Evolutionary conservation across 441 rosid genomes (phyloP).

Genomic region (Arabidopsis lyrata): DNA sequence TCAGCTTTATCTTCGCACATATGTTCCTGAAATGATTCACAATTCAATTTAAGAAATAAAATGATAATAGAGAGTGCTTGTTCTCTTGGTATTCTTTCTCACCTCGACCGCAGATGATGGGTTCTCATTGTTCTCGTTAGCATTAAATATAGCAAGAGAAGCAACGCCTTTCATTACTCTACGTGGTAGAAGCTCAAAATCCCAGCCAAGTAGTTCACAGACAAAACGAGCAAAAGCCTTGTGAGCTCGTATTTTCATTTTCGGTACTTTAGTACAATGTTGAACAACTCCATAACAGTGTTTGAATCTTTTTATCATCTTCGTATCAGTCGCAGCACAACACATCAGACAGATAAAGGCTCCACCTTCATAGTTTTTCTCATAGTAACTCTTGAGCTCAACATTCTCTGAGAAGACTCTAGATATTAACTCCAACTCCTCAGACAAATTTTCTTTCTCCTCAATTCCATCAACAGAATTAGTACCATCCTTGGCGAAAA

Average conservation of each 20-base stretch:
- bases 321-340: constrained; percentile 62
- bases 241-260: constrained; percentile 55
- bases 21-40: constrained; percentile 39
- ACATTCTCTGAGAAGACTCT: constrained; percentile 54
- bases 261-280: constrained; percentile 55
- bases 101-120: constrained; percentile 35
- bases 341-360: constrained; percentile 64
- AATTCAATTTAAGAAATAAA: not conserved
- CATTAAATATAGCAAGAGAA: constrained; percentile 30
- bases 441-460: constrained; percentile 30
- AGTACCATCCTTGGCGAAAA: constrained; percentile 44
- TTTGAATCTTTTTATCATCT: constrained; percentile 61
- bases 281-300: constrained; percentile 57
- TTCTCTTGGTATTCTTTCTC: constrained; percentile 4
- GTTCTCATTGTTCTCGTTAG: constrained; percentile 30
- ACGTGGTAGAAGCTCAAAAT: constrained; percentile 47
- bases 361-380: constrained; percentile 50
- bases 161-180: constrained; percentile 42
- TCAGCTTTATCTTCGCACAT: constrained; percentile 39
- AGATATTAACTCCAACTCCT: constrained; percentile 52
- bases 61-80: constrained; percentile 3
- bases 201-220: constrained; percentile 66
- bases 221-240: constrained; percentile 57
- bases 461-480: constrained; percentile 41
- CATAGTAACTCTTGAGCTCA: constrained; percentile 61